Base-by-base conservation (phyloP, 1,139 yeast species). In the Blastobotrys capitulatus region DNA sequence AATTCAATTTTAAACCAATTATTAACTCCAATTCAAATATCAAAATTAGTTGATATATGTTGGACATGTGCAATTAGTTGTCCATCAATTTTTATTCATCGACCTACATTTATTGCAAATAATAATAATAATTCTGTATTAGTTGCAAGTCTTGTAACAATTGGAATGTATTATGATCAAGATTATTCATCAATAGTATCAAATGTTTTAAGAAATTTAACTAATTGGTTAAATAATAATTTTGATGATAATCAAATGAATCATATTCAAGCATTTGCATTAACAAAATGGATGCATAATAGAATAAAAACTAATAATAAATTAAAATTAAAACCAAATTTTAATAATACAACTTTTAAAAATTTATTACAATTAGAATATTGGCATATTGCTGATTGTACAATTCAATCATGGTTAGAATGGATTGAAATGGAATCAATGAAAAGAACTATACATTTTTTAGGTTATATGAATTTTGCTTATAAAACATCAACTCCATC, bases 101-200 rank as follows among this genome's bases (percentile, higher is more conserved):
- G 66, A 15, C 65, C 74, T 7, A 67, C 76, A 1, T 73, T 72
- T 52, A 61, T 67, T 48, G 66, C 72, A 5, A 63, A 69, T 40
- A 50, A 67, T 40, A 52, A 54, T 13, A 54, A 60, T 19, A 60
- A 68, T 48, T 58, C 66, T 1, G 60, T 64, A 31, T 57, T 74
- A 39, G 53, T 74, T 39, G 66, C 69, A 3, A 62, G 68, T 5
- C 56, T 73, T 54, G 61, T 68, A 22, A 56, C 67, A 13, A 53
- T 73, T 25, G 78, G 78, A 5, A 68, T 72, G 72, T 63, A 42
- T 27, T 25, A 41, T 16, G 32, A 41, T 13, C 16, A 36, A 13
- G n/a, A 36, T 18, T 12, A 26, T 12, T 20, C 25, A 22, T 5
- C 16, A 5, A 37, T 5, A 5, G 40, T 37, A 6, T 6, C 20